These are phyloP conservation scores for Diaporthe ilicicola DNA, from an alignment of 2,329 filamentous ascomycete species.

Conservation along the genomic window DNA sequence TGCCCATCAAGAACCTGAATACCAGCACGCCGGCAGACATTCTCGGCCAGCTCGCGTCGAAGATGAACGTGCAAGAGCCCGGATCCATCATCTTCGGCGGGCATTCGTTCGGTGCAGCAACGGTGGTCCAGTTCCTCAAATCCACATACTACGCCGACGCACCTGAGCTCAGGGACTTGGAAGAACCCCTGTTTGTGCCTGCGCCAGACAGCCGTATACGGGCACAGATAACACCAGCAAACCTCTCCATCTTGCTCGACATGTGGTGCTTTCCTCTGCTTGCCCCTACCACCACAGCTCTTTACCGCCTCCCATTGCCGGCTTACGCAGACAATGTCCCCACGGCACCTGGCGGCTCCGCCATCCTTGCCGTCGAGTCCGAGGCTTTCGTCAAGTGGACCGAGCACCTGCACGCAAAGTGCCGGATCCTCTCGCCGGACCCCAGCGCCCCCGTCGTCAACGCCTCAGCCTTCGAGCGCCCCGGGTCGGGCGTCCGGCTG, in stretches of 20 bases:
- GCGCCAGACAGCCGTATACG: constrained; percentile 62
- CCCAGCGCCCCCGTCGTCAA: constrained; percentile 54
- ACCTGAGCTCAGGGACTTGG: constrained; percentile 55
- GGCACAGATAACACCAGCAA: constrained; percentile 73
- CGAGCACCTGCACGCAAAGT: constrained; percentile 75
- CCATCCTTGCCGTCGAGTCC: constrained; percentile 75
- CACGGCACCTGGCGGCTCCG: constrained; percentile 62
- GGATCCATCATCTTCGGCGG: constrained; percentile 80
- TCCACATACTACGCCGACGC: constrained; percentile 73
- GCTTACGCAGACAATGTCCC: constrained; percentile 68
- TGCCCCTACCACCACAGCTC: constrained; percentile 66
- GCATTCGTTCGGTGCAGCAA: constrained; percentile 83
- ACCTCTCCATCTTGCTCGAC: constrained; percentile 76
- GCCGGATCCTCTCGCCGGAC: constrained; percentile 68
- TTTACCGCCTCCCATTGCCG: constrained; percentile 79
- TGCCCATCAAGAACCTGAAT: constrained; percentile 61
- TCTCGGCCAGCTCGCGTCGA: constrained; percentile 66
- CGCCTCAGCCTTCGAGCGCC: constrained; percentile 51
- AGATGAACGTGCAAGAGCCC: constrained; percentile 73
- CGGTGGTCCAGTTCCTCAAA: constrained; percentile 80
- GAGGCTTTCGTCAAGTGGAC: constrained; percentile 83
- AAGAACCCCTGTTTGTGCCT: constrained; percentile 69
- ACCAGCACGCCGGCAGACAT: constrained; percentile 52
- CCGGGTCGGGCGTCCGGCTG: constrained; percentile 50
- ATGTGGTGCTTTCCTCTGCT: constrained; percentile 82